These are phyloP conservation scores for Cruciata laevipes DNA, from an alignment of 257 asterid species.

Conservation along the genomic window DNA sequence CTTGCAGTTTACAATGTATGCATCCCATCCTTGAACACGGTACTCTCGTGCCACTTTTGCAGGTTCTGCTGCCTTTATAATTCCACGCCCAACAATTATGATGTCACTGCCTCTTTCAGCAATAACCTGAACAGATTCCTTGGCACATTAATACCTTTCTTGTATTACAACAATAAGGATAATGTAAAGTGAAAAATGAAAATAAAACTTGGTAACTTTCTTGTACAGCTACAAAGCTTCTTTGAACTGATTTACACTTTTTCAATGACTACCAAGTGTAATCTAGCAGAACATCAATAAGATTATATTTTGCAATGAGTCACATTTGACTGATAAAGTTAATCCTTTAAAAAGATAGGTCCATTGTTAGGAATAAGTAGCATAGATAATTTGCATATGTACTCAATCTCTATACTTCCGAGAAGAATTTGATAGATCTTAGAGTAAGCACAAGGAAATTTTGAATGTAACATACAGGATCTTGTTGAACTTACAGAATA, in stretches of 20 bases:
- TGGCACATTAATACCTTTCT: neutral
- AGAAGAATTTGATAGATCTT: neutral
- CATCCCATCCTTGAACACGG: slow-evolving; percentile 92
- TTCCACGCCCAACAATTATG: slow-evolving; percentile 96
- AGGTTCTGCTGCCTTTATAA: slow-evolving; percentile 74
- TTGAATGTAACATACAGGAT: neutral
- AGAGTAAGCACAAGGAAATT: neutral
- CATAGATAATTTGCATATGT: neutral
- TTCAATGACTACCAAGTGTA: neutral
- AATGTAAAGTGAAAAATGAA: neutral
- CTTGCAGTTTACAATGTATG: slow-evolving; percentile 58
- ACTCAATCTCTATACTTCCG: neutral
- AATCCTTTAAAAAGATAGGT: neutral
- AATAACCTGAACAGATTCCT: slow-evolving; percentile 47
- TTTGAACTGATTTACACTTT: neutral
- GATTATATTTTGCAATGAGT: no score
- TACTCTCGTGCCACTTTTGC: slow-evolving; percentile 80
- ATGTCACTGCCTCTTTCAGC: slow-evolving; percentile 81
- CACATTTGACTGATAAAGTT: neutral
- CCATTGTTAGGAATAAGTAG: no score
- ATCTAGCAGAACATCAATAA: neutral
- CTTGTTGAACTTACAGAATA: slow-evolving; percentile 53
- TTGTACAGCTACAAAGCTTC: neutral
- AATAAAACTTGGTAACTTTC: neutral
- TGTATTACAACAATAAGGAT: neutral